These are phyloP conservation scores for Brassica balearica DNA, from an alignment of 441 rosid species.

Conservation along the genomic window DNA sequence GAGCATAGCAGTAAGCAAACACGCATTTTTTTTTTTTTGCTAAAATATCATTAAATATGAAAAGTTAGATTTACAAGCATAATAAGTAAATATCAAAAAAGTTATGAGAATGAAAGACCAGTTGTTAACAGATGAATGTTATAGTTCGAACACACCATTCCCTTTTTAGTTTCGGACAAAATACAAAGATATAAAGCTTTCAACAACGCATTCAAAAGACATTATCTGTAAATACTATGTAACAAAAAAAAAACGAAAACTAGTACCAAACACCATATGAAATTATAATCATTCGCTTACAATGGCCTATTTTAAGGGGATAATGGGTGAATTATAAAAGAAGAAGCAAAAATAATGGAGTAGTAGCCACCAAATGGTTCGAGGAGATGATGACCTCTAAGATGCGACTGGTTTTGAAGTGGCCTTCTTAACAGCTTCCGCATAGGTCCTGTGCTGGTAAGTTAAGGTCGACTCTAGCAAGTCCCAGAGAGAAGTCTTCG, in stretches of 20 bases:
- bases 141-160: slow-evolving; percentile 24
- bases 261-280: slow-evolving; percentile 35
- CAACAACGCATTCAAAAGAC: slow-evolving; percentile 26
- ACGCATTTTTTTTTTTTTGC: too few relatives aligned
- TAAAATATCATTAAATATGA: too few relatives aligned
- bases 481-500: slow-evolving; percentile 98
- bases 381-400: slow-evolving; percentile 41
- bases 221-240: slow-evolving; percentile 24
- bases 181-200: slow-evolving; percentile 42
- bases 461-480: slow-evolving; percentile 96
- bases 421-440: slow-evolving; percentile 92
- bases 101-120: too few relatives aligned
- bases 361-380: slow-evolving; percentile 28
- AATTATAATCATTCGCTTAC: slow-evolving; percentile 10
- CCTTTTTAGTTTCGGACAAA: slow-evolving; percentile 26
- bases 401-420: slow-evolving; percentile 73
- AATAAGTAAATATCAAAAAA: too few relatives aligned
- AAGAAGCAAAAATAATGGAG: slow-evolving; percentile 28
- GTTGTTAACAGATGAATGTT: background rate
- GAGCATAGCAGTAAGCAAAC: too few relatives aligned
- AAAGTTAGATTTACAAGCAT: too few relatives aligned
- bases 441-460: slow-evolving; percentile 94
- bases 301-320: slow-evolving; percentile 29
- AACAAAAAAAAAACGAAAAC: slow-evolving; percentile 28
- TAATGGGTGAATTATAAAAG: slow-evolving; percentile 1